Percentiles rank a stretch among this genome's conserved stretches.
Conservation (phyloP, 495 filamentous ascomycete genomes). For the Penicillium desertorum region DNA sequence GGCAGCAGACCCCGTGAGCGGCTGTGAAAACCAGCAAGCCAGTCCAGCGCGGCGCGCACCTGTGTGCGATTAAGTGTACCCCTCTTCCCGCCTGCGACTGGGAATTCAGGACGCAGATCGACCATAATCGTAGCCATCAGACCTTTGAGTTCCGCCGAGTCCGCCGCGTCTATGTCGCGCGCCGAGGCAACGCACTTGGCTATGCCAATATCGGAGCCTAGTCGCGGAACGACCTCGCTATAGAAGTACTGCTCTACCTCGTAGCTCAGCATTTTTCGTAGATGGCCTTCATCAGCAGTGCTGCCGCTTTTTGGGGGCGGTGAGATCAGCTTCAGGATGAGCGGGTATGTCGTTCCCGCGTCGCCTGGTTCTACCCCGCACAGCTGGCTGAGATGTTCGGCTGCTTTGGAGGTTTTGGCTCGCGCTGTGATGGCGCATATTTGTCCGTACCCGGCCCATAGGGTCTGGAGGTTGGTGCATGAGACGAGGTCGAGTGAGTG, state of each 20-base stretch:
- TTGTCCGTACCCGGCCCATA: conserved; percentile 42
- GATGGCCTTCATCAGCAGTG: conserved; percentile 36
- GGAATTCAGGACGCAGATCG: conserved; percentile 32
- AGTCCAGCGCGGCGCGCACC: conserved; percentile 33
- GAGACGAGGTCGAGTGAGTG: conserved; percentile 37
- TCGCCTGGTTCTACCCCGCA: conserved; percentile 22
- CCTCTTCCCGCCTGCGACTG: conserved; percentile 34
- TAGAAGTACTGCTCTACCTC: conserved; percentile 42
- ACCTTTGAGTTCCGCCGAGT: conserved; percentile 16
- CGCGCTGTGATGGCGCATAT: conserved; percentile 36
- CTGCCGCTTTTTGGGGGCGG: conserved; percentile 22
- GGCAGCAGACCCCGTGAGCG: conserved; percentile 27
- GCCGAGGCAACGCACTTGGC: conserved; percentile 40
- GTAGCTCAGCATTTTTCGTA: conserved; percentile 43
- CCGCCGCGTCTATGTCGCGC: conserved; percentile 16
- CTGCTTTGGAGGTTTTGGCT: conserved; percentile 29
- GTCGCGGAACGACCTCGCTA: conserved; percentile 28
- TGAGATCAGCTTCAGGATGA: conserved; percentile 44
- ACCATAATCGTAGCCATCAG: conserved; percentile 40
- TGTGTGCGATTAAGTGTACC: conserved; percentile 25
- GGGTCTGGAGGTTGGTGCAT: conserved; percentile 35
- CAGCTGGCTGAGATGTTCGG: conserved; percentile 24
- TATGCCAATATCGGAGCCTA: conserved; percentile 29
- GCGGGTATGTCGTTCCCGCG: conserved; percentile 26
- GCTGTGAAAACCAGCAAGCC: conserved; percentile 36